Conservation (phyloP, 306 rosid genomes). For the Sindora glabra region DNA sequence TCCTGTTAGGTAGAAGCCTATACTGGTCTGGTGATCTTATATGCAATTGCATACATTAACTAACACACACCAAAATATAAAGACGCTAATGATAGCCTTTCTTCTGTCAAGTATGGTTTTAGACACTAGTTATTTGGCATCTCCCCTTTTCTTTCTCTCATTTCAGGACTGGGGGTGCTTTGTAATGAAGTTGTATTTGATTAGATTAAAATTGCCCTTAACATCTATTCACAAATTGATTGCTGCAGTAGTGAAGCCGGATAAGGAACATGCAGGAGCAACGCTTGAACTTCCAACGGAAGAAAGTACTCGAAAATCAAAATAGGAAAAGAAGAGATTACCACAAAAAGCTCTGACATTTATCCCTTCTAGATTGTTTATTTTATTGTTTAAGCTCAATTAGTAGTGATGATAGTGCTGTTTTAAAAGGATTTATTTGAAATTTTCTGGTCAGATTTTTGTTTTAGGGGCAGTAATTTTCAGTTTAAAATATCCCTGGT, state of each 20-base stretch:
- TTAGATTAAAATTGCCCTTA: background rate
- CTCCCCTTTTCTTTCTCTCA: background rate
- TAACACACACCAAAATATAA: too few species aligned
- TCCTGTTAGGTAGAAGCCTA: too few species aligned
- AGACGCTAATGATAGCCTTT: background rate
- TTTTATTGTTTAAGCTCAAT: constrained; percentile 10
- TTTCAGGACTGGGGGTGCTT: background rate
- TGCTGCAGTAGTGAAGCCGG: constrained; percentile 67
- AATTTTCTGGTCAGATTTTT: constrained; percentile 7
- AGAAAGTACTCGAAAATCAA: constrained; percentile 30
- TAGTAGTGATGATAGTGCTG: constrained; percentile 7
- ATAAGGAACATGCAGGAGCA: constrained; percentile 77
- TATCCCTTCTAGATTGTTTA: constrained; percentile 4
- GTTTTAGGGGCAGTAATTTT: constrained; percentile 6
- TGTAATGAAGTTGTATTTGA: background rate
- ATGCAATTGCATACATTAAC: background rate
- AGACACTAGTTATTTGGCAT: background rate
- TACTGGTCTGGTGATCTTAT: too few species aligned
- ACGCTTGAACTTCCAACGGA: constrained; percentile 86
- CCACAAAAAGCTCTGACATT: background rate
- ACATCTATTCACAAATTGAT: background rate
- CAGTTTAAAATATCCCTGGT: background rate
- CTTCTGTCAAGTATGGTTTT: background rate
- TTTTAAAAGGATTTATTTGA: background rate
- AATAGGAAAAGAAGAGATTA: constrained; percentile 18